phyloP scores from a whole-genome alignment of 768 basidiomycete genomes.

The Amanita rimosa region DNA sequence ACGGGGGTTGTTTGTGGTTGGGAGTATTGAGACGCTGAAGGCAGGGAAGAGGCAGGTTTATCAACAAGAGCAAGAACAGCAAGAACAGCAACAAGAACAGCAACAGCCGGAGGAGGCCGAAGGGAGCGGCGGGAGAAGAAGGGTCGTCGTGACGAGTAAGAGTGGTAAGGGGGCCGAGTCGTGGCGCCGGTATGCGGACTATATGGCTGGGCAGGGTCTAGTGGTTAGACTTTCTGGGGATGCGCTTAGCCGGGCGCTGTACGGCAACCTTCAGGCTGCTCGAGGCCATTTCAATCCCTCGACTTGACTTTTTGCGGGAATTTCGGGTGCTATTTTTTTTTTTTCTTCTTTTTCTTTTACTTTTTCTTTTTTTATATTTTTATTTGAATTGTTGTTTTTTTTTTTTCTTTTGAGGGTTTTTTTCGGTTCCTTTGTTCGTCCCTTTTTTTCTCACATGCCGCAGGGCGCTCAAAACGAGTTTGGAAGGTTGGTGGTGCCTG shows the following conservation, averaged over 20 bases:
- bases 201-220: conserved; percentile 36
- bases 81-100: too few relatives aligned
- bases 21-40: conserved; percentile 56
- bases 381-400: too few relatives aligned
- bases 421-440: too few relatives aligned
- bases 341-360: too few relatives aligned
- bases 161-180: conserved; percentile 35
- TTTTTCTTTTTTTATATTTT: too few relatives aligned
- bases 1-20: conserved; percentile 74
- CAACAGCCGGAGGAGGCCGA: not conserved
- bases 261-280: conserved; percentile 22
- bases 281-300: conserved; percentile 1
- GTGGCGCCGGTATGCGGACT: conserved; percentile 54
- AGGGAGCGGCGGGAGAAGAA: conserved; percentile 1
- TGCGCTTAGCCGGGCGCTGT: conserved; percentile 29
- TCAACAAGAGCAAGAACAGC: too few relatives aligned
- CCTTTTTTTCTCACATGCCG: too few relatives aligned
- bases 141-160: conserved; percentile 9
- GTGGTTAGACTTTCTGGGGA: conserved; percentile 38
- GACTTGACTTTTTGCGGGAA: not conserved
- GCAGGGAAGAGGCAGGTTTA: conserved; percentile 22
- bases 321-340: too few relatives aligned
- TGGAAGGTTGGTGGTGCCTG: too few relatives aligned
- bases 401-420: too few relatives aligned
- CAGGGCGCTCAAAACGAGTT: too few relatives aligned